Evolutionary conservation across 768 basidiomycete genomes (phyloP).

Genomic region (Daedaleopsis sinensis): DNA sequence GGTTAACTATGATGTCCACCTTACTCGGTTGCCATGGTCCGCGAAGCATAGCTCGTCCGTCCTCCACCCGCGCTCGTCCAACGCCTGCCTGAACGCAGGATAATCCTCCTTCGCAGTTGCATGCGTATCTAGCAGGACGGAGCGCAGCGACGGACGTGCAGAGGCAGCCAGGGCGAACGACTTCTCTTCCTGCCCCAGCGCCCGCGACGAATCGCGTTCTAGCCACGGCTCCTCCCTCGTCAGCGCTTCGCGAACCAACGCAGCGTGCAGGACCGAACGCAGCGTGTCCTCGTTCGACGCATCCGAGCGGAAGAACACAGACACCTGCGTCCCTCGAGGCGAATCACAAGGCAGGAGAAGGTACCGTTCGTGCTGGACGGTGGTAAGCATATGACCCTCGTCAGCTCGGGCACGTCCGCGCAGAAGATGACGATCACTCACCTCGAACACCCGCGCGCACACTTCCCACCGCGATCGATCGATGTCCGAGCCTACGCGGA

Average conservation of each 20-base stretch:
- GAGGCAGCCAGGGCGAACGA: background rate
- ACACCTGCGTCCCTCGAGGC: constrained; percentile 5
- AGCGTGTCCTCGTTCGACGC: constrained; percentile 29
- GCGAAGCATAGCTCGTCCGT: constrained; percentile 32
- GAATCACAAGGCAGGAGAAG: constrained; percentile 25
- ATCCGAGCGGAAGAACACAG: constrained; percentile 28
- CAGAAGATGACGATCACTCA: constrained; percentile 9
- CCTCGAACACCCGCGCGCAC: constrained; percentile 26
- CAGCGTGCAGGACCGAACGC: constrained; percentile 29
- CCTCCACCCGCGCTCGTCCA: constrained; percentile 27
- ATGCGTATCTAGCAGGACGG: constrained; percentile 15
- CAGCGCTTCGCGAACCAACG: constrained; percentile 12
- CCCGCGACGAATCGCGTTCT: background rate
- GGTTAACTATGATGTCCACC: constrained; percentile 20
- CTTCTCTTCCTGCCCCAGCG: background rate
- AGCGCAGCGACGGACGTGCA: constrained; percentile 3
- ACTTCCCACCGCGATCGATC: constrained; percentile 25
- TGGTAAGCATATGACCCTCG: background rate
- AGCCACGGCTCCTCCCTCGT: background rate
- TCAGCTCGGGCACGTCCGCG: background rate
- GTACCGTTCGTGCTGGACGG: constrained; percentile 26
- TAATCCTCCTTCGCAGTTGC: constrained; percentile 20
- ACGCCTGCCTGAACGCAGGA: constrained; percentile 20
- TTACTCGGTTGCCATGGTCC: constrained; percentile 29
- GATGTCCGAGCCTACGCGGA: constrained; percentile 12